Evolutionary conservation across 768 basidiomycete genomes (phyloP), one percentile per base, ranked within the genome.

Genomic region (Kondoa malvinella): DNA sequence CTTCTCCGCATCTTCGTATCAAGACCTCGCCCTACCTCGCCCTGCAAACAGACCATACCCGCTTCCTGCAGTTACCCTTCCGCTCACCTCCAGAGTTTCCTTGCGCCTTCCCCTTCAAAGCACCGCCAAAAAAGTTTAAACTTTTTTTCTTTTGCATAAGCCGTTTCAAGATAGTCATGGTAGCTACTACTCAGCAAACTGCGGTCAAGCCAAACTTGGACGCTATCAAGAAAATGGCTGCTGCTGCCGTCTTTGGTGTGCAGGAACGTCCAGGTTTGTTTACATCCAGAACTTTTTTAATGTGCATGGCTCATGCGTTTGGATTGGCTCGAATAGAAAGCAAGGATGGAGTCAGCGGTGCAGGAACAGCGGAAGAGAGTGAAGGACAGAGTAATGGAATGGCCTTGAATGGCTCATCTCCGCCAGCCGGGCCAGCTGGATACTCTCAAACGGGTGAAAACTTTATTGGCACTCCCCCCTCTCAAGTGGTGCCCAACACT

Each of bases 361-460:
- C 8, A 50, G 21, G 40, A 50, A 21, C 40, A 50, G 40, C 40
- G 40, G 40, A 50, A 50, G 40, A 21, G 12, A 8, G 12, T 50
- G 12, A 50, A 50, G 40, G 40, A 50, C 12, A 21, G 12, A 8
- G 12, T 50, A 8, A 50, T 8, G 40, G 40, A 50, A 21, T 50
- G 40, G 21, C 40, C 40, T 50, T 50, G 61, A 63, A 27, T 33
- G 27, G 30, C 21, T 16, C 30, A 33, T 33, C 30, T 25, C 21
- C 21, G 27, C 26, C 61, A 29, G 3, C 32, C 3, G n/a, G 15
- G 12, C 29, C 61, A 21, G 61, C 61, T 3, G 61, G 61, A 3
- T 63, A 30, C 30, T 29, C 26, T 17, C 61, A 63, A 29, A 63
- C 61, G n/a, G 61, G 61, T 33, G 61, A 63, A 16, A 50, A 8